Evolutionary conservation across 345 rosid genomes (phyloP), one percentile per base, ranked within the genome.

Genomic region (Zanthoxylum bungeanum): DNA sequence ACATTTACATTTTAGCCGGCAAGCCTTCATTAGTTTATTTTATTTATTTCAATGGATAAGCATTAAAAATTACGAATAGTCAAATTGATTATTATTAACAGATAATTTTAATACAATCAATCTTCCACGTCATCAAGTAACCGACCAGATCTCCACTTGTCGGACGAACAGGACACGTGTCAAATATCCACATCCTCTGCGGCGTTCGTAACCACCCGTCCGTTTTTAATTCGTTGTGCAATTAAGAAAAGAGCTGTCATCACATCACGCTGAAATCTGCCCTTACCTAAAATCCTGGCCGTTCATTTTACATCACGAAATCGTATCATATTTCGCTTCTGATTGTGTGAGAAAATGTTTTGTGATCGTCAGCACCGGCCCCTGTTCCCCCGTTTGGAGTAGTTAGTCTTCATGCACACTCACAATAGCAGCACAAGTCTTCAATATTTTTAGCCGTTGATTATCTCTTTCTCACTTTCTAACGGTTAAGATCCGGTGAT

Each of bases 1-100:
- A n/a, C n/a, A n/a, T n/a, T n/a, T n/a, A n/a, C n/a, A n/a, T n/a
- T n/a, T n/a, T n/a, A n/a, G n/a, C n/a, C n/a, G n/a, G 27, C 22
- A 21, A 0, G 24, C 51, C n/a, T 3, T 12, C 10, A 3, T 30
- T 30, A 34, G 10, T 53, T 67, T 22, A 2, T n/a, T n/a, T n/a
- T n/a, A n/a, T n/a, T n/a, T n/a, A n/a, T 34, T 34, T 7, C 42
- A 3, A 10, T 8, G 19, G 71, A 76, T 76, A 51, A 59, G 63
- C 63, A 58, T 59, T 7, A 1, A 47, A 60, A 28, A 9, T 19
- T 52, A 11, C 53, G 69, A 44, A 19, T 7, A 16, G 63, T 40
- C 17, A 3, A 40, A 40, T 9, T 37, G 12, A 52, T 42, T 36
- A 55, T 31, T 49, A 24, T 49, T 24, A 6, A 14, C 2, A 42